phyloP scores from a whole-genome alignment of 2,329 filamentous ascomycete species.

The Talaromyces sp. region DNA sequence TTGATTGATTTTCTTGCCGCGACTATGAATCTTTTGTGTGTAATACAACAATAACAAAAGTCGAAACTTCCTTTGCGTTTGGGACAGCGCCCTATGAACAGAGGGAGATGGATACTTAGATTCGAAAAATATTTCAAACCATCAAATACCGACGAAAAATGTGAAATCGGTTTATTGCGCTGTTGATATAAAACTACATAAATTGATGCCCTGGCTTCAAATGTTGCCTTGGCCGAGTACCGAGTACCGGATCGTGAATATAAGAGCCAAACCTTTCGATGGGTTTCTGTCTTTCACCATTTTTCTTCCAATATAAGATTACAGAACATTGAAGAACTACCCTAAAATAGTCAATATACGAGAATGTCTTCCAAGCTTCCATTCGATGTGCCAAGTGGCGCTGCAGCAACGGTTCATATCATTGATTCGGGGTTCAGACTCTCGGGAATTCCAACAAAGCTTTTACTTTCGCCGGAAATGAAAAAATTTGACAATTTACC shows the following conservation, averaged over 20 bases:
- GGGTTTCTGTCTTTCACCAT: neutral
- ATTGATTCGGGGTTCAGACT: conserved; percentile 1
- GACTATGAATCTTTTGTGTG: too few relatives aligned
- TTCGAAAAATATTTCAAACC: too few relatives aligned
- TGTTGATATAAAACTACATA: too few relatives aligned
- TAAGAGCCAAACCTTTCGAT: neutral
- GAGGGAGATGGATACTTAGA: too few relatives aligned
- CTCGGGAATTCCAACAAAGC: neutral
- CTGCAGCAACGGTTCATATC: neutral
- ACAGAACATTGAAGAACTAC: neutral
- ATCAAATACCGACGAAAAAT: too few relatives aligned
- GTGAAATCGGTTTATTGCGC: too few relatives aligned
- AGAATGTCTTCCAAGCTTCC: neutral
- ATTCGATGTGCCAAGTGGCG: neutral
- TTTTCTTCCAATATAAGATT: neutral
- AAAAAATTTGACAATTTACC: neutral
- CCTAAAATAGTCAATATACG: neutral
- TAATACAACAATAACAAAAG: too few relatives aligned
- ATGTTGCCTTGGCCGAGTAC: neutral
- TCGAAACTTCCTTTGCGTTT: too few relatives aligned
- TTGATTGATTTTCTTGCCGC: too few relatives aligned
- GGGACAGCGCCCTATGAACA: too few relatives aligned
- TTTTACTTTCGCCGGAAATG: neutral
- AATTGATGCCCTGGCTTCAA: too few relatives aligned
- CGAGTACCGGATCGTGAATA: neutral